A percentile compares a stretch with the other conserved stretches of the same genome.
These are phyloP conservation scores for Chaetomidium leptoderma DNA, from an alignment of 495 filamentous ascomycete species.

Conservation along the genomic window DNA sequence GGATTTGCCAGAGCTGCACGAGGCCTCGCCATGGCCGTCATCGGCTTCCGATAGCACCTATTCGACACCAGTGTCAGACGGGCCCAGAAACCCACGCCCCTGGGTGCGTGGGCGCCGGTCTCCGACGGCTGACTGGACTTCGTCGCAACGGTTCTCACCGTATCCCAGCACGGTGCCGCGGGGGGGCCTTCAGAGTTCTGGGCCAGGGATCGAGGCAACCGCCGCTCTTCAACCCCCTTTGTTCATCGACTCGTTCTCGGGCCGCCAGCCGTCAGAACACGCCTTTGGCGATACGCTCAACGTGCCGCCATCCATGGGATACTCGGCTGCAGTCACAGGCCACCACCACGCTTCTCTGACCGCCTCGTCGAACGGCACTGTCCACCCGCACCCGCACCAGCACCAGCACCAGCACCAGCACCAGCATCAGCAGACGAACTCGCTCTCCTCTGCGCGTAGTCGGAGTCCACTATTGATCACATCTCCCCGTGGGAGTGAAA, in stretches of 20 bases:
- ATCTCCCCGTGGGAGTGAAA: constrained; percentile 39
- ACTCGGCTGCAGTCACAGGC: neutral
- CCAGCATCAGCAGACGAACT: constrained; percentile 22
- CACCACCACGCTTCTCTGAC: neutral
- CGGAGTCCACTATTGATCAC: constrained; percentile 40
- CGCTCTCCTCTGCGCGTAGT: constrained; percentile 40
- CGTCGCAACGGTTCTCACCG: too few relatives aligned
- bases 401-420: too few relatives aligned
- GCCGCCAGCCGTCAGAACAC: constrained; percentile 3
- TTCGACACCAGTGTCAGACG: constrained; percentile 46
- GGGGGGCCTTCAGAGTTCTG: constrained; percentile 25
- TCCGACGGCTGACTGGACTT: too few relatives aligned
- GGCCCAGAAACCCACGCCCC: constrained; percentile 13
- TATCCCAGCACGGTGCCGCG: constrained; percentile 25
- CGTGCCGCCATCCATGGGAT: constrained; percentile 11
- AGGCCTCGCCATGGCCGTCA: constrained; percentile 46
- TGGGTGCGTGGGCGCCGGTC: constrained; percentile 10
- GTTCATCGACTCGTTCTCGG: constrained; percentile 22
- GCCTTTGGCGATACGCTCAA: constrained; percentile 24
- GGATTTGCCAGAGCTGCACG: constrained; percentile 30
- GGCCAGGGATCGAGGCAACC: constrained; percentile 25
- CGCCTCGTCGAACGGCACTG: constrained; percentile 13
- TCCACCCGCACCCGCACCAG: constrained; percentile 17
- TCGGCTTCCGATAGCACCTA: constrained; percentile 48
- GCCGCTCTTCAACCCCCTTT: constrained; percentile 19